Evolutionary conservation across 257 asterid species (phyloP).

Genomic region (Marsdenia floribunda): DNA sequence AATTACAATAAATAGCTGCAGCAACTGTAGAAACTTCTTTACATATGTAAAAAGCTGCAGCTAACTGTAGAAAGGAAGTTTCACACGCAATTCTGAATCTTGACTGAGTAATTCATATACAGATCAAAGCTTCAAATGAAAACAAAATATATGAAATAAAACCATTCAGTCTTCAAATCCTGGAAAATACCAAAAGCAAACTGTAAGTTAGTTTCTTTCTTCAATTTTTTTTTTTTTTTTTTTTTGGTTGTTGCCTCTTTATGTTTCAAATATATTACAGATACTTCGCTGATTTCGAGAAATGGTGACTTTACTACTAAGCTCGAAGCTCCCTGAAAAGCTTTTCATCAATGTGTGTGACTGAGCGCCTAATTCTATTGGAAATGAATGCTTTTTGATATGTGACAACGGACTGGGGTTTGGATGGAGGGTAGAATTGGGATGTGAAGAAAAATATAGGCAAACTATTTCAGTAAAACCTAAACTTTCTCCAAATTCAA

Average conservation of each 20-base stretch:
- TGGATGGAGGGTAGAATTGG: background rate
- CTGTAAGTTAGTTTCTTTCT: background rate
- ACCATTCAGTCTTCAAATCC: background rate
- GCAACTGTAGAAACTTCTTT: background rate
- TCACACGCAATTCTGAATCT: background rate
- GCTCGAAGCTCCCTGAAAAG: background rate
- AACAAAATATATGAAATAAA: background rate
- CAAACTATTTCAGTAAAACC: no score
- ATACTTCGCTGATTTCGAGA: background rate
- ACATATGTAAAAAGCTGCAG: slow-evolving; percentile 4
- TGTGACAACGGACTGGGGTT: background rate
- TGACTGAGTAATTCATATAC: background rate
- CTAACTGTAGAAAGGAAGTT: background rate
- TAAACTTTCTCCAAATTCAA: no score
- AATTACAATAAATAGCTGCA: background rate
- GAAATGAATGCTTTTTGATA: slow-evolving; percentile 2
- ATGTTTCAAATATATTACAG: background rate
- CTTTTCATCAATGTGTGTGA: background rate
- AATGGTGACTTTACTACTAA: background rate
- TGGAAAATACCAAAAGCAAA: background rate
- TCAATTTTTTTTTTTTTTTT: no score
- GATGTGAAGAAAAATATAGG: no score
- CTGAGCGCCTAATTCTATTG: background rate
- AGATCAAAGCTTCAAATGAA: background rate
- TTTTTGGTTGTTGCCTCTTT: background rate